These are phyloP conservation scores for Hymenoscyphus scutula DNA, from an alignment of 2,329 filamentous ascomycete species.

Conservation along the genomic window DNA sequence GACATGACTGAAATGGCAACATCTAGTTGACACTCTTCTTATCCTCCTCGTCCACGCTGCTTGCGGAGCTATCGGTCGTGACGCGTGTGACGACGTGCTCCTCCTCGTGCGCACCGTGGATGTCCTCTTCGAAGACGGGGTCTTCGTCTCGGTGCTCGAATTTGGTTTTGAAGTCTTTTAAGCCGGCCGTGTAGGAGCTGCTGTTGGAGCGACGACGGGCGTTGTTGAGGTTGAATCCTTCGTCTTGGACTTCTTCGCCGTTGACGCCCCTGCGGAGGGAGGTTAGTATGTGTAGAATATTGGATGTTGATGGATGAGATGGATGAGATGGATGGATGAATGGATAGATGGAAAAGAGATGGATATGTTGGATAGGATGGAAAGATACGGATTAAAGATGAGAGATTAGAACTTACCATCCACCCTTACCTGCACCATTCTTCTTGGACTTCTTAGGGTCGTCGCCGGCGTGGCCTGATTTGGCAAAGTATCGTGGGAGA, in stretches of 20 bases:
- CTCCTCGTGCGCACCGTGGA: slow-evolving; percentile 61
- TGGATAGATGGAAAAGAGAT: neutral
- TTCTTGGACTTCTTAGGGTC: slow-evolving; percentile 97
- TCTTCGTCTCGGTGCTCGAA: slow-evolving; percentile 89
- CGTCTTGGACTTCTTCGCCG: slow-evolving; percentile 82
- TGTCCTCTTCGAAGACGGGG: slow-evolving; percentile 84
- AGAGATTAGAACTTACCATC: slow-evolving; percentile 80
- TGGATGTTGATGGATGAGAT: no score
- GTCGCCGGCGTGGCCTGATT: slow-evolving; percentile 73
- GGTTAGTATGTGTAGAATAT: slow-evolving; percentile 26
- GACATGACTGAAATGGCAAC: slow-evolving; percentile 23
- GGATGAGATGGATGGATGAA: no score
- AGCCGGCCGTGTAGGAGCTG: slow-evolving; percentile 66
- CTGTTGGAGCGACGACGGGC: slow-evolving; percentile 91
- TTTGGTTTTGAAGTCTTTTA: slow-evolving; percentile 89
- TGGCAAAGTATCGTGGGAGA: slow-evolving; percentile 90
- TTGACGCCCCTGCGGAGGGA: slow-evolving; percentile 67
- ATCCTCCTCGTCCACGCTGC: slow-evolving; percentile 39
- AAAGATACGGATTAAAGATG: no score
- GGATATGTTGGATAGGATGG: no score
- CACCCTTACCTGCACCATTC: slow-evolving; percentile 86
- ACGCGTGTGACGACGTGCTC: slow-evolving; percentile 31
- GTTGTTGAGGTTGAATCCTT: slow-evolving; percentile 79
- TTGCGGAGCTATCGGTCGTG: slow-evolving; percentile 35
- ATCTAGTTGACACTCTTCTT: slow-evolving; percentile 38